A percentile compares a stretch with the other conserved stretches of the same genome.
These are phyloP conservation scores for Rhododendron ovatum DNA, from an alignment of 148 eudicot species.

Conservation along the genomic window DNA sequence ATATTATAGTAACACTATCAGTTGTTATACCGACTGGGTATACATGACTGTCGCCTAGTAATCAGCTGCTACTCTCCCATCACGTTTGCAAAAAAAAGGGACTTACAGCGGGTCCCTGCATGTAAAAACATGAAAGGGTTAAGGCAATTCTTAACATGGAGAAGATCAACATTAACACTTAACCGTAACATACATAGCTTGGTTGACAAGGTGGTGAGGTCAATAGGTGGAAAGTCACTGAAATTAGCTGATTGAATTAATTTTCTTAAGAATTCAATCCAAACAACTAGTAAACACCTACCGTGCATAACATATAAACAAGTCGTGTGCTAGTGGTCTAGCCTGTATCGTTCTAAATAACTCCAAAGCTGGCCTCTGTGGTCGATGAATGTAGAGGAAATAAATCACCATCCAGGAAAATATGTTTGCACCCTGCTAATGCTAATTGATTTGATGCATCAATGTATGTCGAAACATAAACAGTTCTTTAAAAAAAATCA, in stretches of 20 bases:
- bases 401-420: background rate
- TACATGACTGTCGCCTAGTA: slow-evolving; percentile 81
- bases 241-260: no score
- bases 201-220: no score
- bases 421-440: background rate
- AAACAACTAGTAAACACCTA: no score
- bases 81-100: no score
- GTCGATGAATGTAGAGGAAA: slow-evolving; percentile 3
- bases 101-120: no score
- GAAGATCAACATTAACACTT: background rate
- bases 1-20: slow-evolving; percentile 54
- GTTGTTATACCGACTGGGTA: slow-evolving; percentile 79
- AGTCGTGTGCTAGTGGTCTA: slow-evolving; percentile 81
- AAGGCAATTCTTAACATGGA: no score
- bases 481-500: background rate
- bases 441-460: background rate
- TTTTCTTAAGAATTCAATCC: no score
- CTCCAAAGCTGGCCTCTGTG: slow-evolving; percentile 80
- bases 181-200: no score
- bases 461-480: background rate
- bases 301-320: slow-evolving; percentile 63
- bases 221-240: no score
- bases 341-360: slow-evolving; percentile 82
- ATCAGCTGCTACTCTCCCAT: slow-evolving; percentile 24
- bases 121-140: no score